Base-by-base conservation (phyloP, 768 basidiomycete genomes). In the Amanita pallidorosea region DNA sequence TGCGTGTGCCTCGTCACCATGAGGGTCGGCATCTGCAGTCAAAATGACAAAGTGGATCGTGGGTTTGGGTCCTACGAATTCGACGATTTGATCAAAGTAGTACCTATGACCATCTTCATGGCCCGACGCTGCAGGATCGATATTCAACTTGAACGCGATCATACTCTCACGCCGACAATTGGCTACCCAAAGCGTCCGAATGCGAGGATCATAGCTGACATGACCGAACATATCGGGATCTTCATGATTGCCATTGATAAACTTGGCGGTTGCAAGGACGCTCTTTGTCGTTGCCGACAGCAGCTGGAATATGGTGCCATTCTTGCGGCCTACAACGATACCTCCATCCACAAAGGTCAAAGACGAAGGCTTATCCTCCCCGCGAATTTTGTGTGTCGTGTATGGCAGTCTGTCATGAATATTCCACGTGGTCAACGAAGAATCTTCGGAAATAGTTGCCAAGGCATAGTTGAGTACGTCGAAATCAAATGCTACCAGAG, bases 21-120 rank as follows among this genome's bases (percentile, higher is more conserved):
- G 76, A 2, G 87, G 87, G 63, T 90, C 88, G 4, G 85, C 81
- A 58, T 91, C 88, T 2, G 82, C 85, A 2, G 86, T 88, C 38
- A 92, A 74, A 49, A 92, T 88, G 57, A 91, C 88, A 62, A 92
- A 89, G 63, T 91, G 86, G 51, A 92, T 90, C 2, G 88, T 88
- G 8, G 88, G 76, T 63, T 89, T 89, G 25, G 86, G 85, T 31
- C 87, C 88, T 33, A 70, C 71, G 62, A 92, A 92, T 68, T 92
- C 89, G 55, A 83, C 77, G 42, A 87, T 76, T 64, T 91, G 88
- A 51, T 91, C 89, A 35, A 88, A 81, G 60, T 79, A 82, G 31
- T 78, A 79, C 49, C 78, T 73, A 38, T 77, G 72, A 13, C 70
- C 67, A 46, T 88, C 83, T 51, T 86, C 84, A 15, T 79, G 76